These are phyloP conservation scores for Cryptococcus sp. DNA, from an alignment of 1,284 basidiomycete species.

Conservation along the genomic window DNA sequence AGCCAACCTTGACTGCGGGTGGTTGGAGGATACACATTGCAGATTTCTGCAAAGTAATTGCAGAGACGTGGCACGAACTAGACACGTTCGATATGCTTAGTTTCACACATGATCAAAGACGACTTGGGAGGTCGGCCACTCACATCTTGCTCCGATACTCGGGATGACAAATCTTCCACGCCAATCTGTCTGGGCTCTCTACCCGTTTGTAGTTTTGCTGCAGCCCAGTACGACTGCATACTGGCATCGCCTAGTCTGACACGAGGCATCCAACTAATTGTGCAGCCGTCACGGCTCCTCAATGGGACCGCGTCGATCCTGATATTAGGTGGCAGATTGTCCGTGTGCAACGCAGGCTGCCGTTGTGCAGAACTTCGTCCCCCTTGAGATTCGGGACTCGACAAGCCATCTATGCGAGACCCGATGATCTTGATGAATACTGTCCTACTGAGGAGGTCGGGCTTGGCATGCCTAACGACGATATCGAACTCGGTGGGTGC, in stretches of 20 bases:
- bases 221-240: background rate
- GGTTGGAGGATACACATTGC: conserved; percentile 22
- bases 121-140: background rate
- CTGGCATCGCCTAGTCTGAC: conserved; percentile 6
- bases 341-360: no score
- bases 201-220: conserved; percentile 11
- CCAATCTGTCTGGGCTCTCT: conserved; percentile 10
- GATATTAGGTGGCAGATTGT: background rate
- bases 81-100: conserved; percentile 1
- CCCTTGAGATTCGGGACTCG: conserved; percentile 20
- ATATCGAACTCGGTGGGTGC: conserved; percentile 12
- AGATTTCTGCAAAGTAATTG: conserved; percentile 35
- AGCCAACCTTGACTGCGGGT: conserved; percentile 21
- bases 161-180: conserved; percentile 19
- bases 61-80: conserved; percentile 37
- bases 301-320: conserved; percentile 16
- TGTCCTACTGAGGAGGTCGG: conserved; percentile 7
- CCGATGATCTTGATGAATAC: conserved; percentile 37
- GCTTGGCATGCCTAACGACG: conserved; percentile 9
- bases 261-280: background rate
- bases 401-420: conserved; percentile 18
- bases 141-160: conserved; percentile 31
- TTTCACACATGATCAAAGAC: background rate
- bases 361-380: background rate
- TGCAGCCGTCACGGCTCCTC: background rate